Base-by-base conservation (phyloP, 225 moss, liverwort and hornwort species). In the Antitrichia curtipendula region DNA sequence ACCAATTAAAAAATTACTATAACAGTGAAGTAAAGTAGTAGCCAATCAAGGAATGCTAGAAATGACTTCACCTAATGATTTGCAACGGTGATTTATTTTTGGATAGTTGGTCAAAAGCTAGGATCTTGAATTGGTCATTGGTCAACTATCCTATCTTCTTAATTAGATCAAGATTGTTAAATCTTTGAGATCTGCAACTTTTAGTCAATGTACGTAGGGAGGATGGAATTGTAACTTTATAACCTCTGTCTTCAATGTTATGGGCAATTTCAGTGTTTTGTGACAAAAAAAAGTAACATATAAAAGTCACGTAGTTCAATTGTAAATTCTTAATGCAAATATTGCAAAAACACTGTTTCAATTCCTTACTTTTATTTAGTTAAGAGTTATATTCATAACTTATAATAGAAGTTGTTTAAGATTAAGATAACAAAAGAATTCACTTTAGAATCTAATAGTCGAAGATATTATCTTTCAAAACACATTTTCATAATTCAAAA, bases 111-210 rank as follows among this genome's bases (percentile, higher is more conserved):
- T 45, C 6, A 27, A 45, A 73, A 5, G 7, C 2, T 73, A 45
- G 2, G 0, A 29, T 73, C 18, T 47, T 29, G 2, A 47, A 31
- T 73, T 73, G 18, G 7, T 73, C 29, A 18, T 47, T 47, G 18
- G 47, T 18, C 0, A n/a, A 11, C 0, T 73, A 47, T 29, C 2
- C 1, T 14, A 47, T 29, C 29, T 73, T 47, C 1, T 0, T 45
- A 6, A 73, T 29, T 29, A 73, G 17, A 73, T 29, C 1, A 45
- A 28, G 28, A 28, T 43, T 71, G 28, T 47, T 29, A 29, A 29
- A 73, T 18, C 17, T 47, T 29, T 72, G 45, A 72, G 2, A 45
- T 45, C 47, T 73, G 7, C 11, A 4, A 29, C 1, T 73, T 0
- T 47, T 17, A 29, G 6, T n/a, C n/a, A 73, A 18, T 47, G 47